Evolutionary conservation across 805 yeast species (phyloP), one percentile per base, ranked within the genome.

Genomic region (Starmerella ratchasimensis): DNA sequence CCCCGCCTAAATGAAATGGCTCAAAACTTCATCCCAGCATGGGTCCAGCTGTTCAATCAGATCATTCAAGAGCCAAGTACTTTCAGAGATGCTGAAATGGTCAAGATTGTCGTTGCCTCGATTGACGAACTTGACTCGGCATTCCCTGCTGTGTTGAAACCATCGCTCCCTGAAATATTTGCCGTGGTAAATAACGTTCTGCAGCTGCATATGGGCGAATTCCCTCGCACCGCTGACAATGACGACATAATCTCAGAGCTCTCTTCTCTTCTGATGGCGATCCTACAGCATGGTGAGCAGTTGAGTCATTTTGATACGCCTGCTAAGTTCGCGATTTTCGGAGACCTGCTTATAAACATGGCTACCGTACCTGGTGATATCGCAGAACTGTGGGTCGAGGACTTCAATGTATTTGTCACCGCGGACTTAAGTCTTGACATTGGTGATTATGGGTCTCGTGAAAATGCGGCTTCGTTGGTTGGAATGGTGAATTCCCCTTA

Each of bases 341-440:
- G 45, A 1, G 30, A 33, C 6, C 23, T 50, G n/a, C 46, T 73
- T 5, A 45, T 64, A 1, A 46, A 48, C 3, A 54, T 69, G 7
- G 55, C 73, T 5, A 50, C 56, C 9, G 49, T 76, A 10, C 65
- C 77, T 2, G 41, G 49, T 1, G 66, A 62, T 4, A 56, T 61
- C 0, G 63, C 25, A 3, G 67, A 65, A 4, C 45, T 44, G n/a
- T 80, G 76, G 65, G 54, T 57, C 3, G 62, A 60, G 2, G 86
- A 84, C 51, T 69, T 74, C 51, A 82, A 84, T 50, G 58, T 56
- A 3, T 83, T 72, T 54, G 80, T 82, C 5, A 70, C 84, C 2
- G 77, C 72, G 25, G 84, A 80, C 39, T 65, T 81, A 2, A 94
- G 83, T 1, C 64, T 84, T 23, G 41, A 38, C 13, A 60, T 76